Percentiles rank a stretch among this genome's conserved stretches.
Conservation (phyloP, 176 grass and related monocot species). For the Panicum miliaceum region DNA sequence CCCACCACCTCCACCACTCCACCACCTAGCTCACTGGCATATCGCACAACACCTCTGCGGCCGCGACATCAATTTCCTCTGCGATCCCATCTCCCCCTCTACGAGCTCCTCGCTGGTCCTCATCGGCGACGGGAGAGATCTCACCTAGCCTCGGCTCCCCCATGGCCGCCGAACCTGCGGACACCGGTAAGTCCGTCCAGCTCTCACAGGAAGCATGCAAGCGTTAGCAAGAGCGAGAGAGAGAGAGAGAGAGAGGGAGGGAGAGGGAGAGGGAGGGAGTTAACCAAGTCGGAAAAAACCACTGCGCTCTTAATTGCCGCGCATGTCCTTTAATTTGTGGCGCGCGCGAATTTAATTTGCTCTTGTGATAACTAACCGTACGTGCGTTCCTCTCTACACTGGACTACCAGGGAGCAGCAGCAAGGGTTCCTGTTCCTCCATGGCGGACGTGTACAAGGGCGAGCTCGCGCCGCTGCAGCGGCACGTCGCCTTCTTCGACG, state of each 20-base stretch:
- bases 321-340: too few relatives aligned
- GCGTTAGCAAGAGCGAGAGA: too few relatives aligned
- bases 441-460: constrained; percentile 44
- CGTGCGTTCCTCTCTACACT: too few relatives aligned
- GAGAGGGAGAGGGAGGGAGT: not conserved
- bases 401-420: not conserved
- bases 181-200: not conserved
- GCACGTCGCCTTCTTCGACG: constrained; percentile 84
- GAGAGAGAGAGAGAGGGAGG: too few relatives aligned
- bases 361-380: not conserved
- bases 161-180: constrained; percentile 39
- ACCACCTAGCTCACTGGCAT: not conserved
- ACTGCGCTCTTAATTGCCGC: too few relatives aligned
- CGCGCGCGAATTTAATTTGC: not conserved
- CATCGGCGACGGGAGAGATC: too few relatives aligned
- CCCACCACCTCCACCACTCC: not conserved
- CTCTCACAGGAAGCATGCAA: not conserved
- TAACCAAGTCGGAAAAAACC: not conserved
- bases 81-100: too few relatives aligned
- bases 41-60: too few relatives aligned
- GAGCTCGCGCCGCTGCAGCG: constrained; percentile 69
- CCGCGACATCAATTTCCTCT: too few relatives aligned
- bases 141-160: not conserved
- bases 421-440: not conserved
- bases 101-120: not conserved